These are phyloP conservation scores for Neopestalotiopsis sp. DNA, from an alignment of 2,329 filamentous ascomycete genomes.

Conservation along the genomic window DNA sequence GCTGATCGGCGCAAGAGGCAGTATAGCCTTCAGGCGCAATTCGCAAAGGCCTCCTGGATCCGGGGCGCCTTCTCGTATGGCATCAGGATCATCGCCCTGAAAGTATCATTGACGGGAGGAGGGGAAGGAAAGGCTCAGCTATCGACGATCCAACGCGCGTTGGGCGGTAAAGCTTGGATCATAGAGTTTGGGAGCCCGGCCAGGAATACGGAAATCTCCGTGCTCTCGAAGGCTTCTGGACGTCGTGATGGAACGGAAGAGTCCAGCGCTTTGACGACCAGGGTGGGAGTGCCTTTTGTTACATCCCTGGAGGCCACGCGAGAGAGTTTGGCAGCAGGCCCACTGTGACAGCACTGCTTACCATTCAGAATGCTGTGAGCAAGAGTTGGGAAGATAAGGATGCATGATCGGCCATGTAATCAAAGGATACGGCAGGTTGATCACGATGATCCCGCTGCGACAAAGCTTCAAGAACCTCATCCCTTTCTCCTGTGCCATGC, in stretches of 20 bases:
- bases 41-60: not conserved
- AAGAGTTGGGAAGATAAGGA: not conserved
- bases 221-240: not conserved
- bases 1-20: not conserved
- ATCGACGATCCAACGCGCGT: not conserved
- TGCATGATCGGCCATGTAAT: not conserved
- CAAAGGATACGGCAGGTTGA: not conserved
- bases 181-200: not conserved
- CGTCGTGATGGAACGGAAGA: not conserved
- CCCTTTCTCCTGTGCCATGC: not conserved
- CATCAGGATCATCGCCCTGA: too few species aligned
- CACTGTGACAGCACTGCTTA: conserved; percentile 4
- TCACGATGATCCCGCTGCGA: not conserved
- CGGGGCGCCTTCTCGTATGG: too few species aligned
- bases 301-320: conserved; percentile 16
- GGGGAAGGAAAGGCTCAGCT: not conserved
- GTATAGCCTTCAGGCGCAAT: not conserved
- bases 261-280: not conserved
- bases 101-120: too few species aligned
- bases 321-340: conserved; percentile 7
- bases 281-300: not conserved
- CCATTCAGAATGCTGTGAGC: not conserved
- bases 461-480: not conserved
- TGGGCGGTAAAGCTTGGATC: not conserved
- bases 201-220: not conserved